A percentile compares a stretch with the other conserved stretches of the same genome.
Conservation (phyloP, 306 rosid species). For the Quercus wislizeni region DNA sequence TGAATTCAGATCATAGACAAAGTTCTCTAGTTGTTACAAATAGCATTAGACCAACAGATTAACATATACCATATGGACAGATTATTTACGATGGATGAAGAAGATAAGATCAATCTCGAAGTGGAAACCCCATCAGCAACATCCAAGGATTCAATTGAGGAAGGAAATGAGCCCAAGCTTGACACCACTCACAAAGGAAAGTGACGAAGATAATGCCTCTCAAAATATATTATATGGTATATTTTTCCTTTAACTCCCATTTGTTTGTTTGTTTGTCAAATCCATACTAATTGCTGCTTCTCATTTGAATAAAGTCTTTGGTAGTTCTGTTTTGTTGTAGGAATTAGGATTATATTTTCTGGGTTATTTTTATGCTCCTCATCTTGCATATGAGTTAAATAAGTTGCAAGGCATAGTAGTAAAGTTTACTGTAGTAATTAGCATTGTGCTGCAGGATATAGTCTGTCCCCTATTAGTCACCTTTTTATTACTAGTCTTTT, state of each 20-base stretch:
- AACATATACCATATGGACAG: too few species aligned
- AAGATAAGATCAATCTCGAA: slow-evolving; percentile 33
- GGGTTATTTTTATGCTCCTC: not conserved
- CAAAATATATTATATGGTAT: not conserved
- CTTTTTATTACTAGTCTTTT: not conserved
- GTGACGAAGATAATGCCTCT: slow-evolving; percentile 34
- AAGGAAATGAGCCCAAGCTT: slow-evolving; percentile 22
- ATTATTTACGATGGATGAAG: slow-evolving; percentile 51
- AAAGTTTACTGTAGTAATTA: not conserved
- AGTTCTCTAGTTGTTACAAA: too few species aligned
- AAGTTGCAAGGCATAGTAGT: not conserved
- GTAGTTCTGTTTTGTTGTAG: not conserved
- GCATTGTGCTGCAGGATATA: not conserved
- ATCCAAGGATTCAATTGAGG: slow-evolving; percentile 44
- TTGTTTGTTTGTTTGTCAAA: not conserved
- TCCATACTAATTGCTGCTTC: not conserved
- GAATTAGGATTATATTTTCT: not conserved
- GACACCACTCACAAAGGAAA: slow-evolving; percentile 29
- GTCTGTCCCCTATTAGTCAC: too few species aligned
- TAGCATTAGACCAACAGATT: too few species aligned
- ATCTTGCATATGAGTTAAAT: not conserved
- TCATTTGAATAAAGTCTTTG: not conserved
- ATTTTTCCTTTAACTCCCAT: not conserved
- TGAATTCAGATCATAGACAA: too few species aligned
- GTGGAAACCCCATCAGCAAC: slow-evolving; percentile 49